Evolutionary conservation across 2,329 filamentous ascomycete species (phyloP), one percentile per base, ranked within the genome.

Genomic region (Ophiosphaerella narmari): DNA sequence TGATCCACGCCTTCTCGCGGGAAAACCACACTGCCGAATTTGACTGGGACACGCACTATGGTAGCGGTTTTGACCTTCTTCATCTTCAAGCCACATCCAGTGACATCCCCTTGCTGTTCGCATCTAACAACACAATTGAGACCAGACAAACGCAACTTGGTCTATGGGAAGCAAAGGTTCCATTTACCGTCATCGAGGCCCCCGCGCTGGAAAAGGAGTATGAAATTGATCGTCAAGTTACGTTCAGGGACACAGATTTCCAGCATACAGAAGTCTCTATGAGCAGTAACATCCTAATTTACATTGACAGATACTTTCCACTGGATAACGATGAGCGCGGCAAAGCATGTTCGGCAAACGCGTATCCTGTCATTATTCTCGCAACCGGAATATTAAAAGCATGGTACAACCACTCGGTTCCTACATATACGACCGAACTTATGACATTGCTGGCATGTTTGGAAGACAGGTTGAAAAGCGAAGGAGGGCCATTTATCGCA

Each of bases 11-110:
- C 0, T 97, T 99, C 74, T 89, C 91, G 0, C 80, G 80, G 13
- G 94, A 99, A 77, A 99, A 99, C 66, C 86, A 90, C 41, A 57
- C 59, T 48, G 77, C 81, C 4, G 78, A 84, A 3, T 91, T 94
- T 56, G 80, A 88, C 60, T 96, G 93, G 93, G 77, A 86, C 4
- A 75, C 75, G 0, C 74, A 82, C 21, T 99, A 99, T 65, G 92
- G 91, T 0, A 60, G 66, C 0, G 94, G 94, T 0, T 96, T 91
- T 57, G 89, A 99, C 65, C 90, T 96, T 5, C 74, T 94, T 50
- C 87, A 94, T 63, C 67, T 82, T 39, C 57, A 69, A 5, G 37
- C 50, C 16, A 60, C 70, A 1, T 58, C 67, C 0, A 46, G 57
- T 6, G 69, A 74, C 29, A 45, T 60, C 5, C 74, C 75, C 7